Base-by-base conservation (phyloP, 2,329 filamentous ascomycete genomes). In the Stagonosporopsis tanaceti region DNA sequence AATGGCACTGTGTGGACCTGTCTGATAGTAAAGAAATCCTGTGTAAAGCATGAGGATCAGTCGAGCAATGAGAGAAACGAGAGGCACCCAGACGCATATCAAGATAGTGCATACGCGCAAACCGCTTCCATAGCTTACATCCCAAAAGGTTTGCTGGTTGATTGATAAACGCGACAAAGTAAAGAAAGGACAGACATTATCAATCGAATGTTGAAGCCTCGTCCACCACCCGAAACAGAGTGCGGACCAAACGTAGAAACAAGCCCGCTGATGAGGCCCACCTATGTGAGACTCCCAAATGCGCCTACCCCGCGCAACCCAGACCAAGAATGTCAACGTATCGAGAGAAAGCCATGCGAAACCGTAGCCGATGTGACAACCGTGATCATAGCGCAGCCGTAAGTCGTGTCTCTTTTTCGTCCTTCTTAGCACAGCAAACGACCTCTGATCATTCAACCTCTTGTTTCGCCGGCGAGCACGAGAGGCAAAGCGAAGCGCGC, bases 181-280 rank as follows among this genome's bases (percentile, higher is more conserved):
- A 61, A 65, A 63, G 63, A 67, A 67, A 68, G 56, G 66, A 69
- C 66, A 65, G 66, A 67, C 67, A 65, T 65, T 63, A 63, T 62
- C 55, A 48, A 59, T 59, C 58, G 47, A 50, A 48, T 50, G 44
- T 53, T 53, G 38, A 38, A 40, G 47, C 47, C 50, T 45, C 40
- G 48, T 59, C 61, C 59, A 57, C 61, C 60, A 20, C 46, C 42
- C 30, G 30, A 46, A 44, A 57, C 50, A 63, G 46, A 48, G 53
- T 45, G 39, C 34, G 55, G 50, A 56, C 50, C 59, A 60, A 61
- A 61, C 50, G 51, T 47, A 59, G 51, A 53, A 54, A 58, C 53
- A 48, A 53, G 59, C 56, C 59, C 51, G 34, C 47, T 48, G 35
- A 44, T 44, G 27, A 56, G 42, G 52, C 52, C 57, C 42, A 52